phyloP scores from a whole-genome alignment of 257 asterid species.

The Craterostigma plantagineum region DNA sequence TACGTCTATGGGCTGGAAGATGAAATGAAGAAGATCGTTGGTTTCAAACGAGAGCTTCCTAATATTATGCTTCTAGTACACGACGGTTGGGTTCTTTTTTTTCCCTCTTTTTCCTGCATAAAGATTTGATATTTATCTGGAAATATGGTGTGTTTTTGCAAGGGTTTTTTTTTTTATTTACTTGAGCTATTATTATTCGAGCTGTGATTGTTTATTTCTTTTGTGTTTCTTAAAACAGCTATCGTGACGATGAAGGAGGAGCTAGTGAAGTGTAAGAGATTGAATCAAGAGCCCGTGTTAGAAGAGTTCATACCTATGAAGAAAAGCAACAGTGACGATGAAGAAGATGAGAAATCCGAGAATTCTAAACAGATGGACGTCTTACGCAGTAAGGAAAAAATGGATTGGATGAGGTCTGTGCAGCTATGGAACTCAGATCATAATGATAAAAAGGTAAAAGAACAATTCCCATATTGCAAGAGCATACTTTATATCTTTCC shows the following conservation, averaged over 20 bases:
- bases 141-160: not conserved
- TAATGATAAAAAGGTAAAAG: constrained; percentile 1
- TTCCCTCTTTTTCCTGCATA: too few relatives aligned
- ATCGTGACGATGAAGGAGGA: constrained; percentile 16
- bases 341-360: constrained; percentile 13
- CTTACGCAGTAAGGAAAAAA: constrained; percentile 14
- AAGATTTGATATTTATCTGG: too few relatives aligned
- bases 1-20: constrained; percentile 36
- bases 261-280: constrained; percentile 17
- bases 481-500: constrained; percentile 5
- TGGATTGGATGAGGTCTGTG: constrained; percentile 63
- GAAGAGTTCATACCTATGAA: constrained; percentile 40
- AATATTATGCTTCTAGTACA: constrained; percentile 43
- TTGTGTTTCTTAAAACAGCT: constrained; percentile 14
- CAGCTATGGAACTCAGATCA: constrained; percentile 54
- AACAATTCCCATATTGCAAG: constrained; percentile 1
- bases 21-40: constrained; percentile 84
- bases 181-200: too few relatives aligned
- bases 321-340: constrained; percentile 9
- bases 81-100: constrained; percentile 28
- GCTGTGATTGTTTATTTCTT: not conserved
- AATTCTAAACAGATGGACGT: constrained; percentile 7
- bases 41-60: constrained; percentile 71
- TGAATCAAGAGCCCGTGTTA: constrained; percentile 13
- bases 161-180: not conserved